Percentiles rank a stretch among this genome's conserved stretches.
Evolutionary conservation across 1,284 basidiomycete genomes (phyloP).

Genomic region (Lentinula novae-zelandiae): DNA sequence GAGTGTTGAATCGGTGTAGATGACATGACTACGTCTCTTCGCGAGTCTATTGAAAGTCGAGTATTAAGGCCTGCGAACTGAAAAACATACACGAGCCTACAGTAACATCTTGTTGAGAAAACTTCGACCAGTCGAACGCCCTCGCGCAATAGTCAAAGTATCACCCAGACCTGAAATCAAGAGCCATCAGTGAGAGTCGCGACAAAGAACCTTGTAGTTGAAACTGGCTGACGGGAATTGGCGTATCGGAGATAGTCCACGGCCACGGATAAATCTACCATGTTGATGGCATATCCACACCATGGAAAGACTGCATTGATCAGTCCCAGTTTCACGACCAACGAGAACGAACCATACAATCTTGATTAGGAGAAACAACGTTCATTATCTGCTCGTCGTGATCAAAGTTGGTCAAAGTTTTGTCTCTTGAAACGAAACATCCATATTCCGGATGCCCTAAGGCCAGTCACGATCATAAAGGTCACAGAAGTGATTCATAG

Average conservation of each 20-base stretch:
- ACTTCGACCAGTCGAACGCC: constrained; percentile 50
- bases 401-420: constrained; percentile 88
- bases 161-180: constrained; percentile 44
- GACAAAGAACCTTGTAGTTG: not conserved
- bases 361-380: constrained; percentile 43
- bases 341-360: constrained; percentile 30
- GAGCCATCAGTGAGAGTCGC: not conserved
- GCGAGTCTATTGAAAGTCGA: constrained; percentile 43
- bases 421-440: constrained; percentile 84
- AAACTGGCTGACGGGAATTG: constrained; percentile 45
- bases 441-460: constrained; percentile 90
- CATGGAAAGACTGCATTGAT: constrained; percentile 73
- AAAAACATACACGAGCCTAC: constrained; percentile 35
- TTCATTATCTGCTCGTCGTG: constrained; percentile 53
- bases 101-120: constrained; percentile 69
- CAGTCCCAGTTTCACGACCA: too few species aligned
- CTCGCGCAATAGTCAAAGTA: constrained; percentile 63
- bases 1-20: constrained; percentile 75
- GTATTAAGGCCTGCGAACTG: not conserved
- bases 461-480: not conserved
- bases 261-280: constrained; percentile 69
- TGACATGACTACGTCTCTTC: constrained; percentile 65
- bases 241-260: constrained; percentile 71
- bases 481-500: not conserved
- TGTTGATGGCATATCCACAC: constrained; percentile 84